A percentile compares a stretch with the other conserved stretches of the same genome.
Conservation (phyloP, 257 asterid genomes). For the Leptodermis oblonga region DNA sequence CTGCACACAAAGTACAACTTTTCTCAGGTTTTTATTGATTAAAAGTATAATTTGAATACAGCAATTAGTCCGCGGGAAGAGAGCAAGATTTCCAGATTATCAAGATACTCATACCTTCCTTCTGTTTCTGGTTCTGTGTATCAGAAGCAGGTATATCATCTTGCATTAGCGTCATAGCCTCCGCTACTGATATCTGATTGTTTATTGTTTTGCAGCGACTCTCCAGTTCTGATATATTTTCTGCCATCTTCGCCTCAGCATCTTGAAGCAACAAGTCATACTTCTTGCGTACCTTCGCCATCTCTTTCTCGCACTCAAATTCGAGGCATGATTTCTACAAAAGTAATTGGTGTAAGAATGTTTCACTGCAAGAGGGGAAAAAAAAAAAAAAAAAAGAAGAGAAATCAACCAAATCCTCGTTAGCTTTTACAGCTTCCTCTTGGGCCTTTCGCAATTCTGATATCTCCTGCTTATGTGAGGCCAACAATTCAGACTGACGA, state of each 20-base stretch:
- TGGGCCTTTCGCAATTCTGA: constrained; percentile 36
- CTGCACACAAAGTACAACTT: constrained; percentile 10
- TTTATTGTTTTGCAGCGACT: constrained; percentile 11
- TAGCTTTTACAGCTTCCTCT: constrained; percentile 28
- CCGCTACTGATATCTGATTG: constrained; percentile 36
- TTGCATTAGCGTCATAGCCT: constrained; percentile 26
- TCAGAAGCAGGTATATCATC: constrained; percentile 17
- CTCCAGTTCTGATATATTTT: constrained; percentile 20
- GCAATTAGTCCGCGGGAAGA: neutral
- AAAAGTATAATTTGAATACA: neutral
- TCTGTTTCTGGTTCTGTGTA: constrained; percentile 27
- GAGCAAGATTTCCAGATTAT: neutral
- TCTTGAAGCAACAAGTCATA: constrained; percentile 25
- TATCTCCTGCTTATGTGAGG: constrained; percentile 37
- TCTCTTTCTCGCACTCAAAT: constrained; percentile 38
- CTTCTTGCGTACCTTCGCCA: constrained; percentile 29
- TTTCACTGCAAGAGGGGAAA: constrained; percentile 6
- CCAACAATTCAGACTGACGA: constrained; percentile 23
- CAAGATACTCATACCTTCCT: constrained; percentile 18
- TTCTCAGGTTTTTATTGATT: neutral
- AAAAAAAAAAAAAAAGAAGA: constrained; percentile 8
- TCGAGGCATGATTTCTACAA: constrained; percentile 38
- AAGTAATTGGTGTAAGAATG: constrained; percentile 4
- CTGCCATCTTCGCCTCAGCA: constrained; percentile 18
- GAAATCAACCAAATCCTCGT: constrained; percentile 46